These are phyloP conservation scores for Ophiostoma piceae DNA, from an alignment of 2,329 filamentous ascomycete species.

Conservation along the genomic window DNA sequence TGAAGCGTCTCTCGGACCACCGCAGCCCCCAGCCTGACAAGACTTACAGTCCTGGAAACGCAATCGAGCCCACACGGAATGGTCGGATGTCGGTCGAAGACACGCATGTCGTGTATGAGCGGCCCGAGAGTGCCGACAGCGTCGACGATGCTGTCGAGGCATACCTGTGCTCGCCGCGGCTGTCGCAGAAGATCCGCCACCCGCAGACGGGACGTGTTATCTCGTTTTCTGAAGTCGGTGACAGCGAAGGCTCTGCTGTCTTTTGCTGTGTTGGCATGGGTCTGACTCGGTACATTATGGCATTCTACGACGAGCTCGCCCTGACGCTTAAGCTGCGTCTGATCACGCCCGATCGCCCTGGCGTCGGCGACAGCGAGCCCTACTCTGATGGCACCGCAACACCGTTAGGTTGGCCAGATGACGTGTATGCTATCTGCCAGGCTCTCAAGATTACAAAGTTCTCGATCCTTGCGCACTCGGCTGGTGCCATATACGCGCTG, in stretches of 20 bases:
- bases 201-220: conserved; percentile 82
- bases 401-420: conserved; percentile 87
- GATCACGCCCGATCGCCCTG: conserved; percentile 90
- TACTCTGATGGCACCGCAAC: conserved; percentile 77
- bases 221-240: conserved; percentile 94
- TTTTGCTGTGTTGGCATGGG: conserved; percentile 99
- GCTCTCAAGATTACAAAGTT: conserved; percentile 90
- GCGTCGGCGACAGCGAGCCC: conserved; percentile 84
- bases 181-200: conserved; percentile 84
- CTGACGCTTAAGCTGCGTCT: conserved; percentile 80
- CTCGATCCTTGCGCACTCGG: conserved; percentile 91
- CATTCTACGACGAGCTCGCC: conserved; percentile 95
- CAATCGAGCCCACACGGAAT: conserved; percentile 35
- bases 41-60: conserved; percentile 29
- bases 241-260: conserved; percentile 83
- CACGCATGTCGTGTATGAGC: conserved; percentile 50
- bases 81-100: conserved; percentile 21
- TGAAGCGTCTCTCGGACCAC: conserved; percentile 53
- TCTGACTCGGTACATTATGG: conserved; percentile 87
- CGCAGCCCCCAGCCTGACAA: conserved; percentile 40
- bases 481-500: conserved; percentile 94
- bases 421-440: conserved; percentile 92
- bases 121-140: conserved; percentile 75
- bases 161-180: conserved; percentile 73
- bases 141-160: conserved; percentile 82